Evolutionary conservation across 1,284 basidiomycete species (phyloP).

Genomic region (Coniferiporia weirii): DNA sequence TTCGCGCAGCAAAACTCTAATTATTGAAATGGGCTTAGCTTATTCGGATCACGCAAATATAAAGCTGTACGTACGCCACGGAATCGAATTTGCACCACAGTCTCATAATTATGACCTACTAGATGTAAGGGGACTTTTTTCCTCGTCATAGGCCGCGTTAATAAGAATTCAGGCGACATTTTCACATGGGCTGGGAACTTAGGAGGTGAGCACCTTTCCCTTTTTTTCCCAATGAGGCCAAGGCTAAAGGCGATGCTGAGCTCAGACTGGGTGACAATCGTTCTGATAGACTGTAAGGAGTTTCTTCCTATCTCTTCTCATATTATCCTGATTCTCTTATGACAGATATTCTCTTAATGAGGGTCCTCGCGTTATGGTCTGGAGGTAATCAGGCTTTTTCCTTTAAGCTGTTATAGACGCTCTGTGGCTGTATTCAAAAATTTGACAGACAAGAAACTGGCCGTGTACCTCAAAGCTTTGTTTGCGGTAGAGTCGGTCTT

Average conservation of each 20-base stretch:
- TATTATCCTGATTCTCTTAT: too few relatives aligned
- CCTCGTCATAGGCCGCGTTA: too few relatives aligned
- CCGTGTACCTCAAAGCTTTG: background rate
- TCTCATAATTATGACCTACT: too few relatives aligned
- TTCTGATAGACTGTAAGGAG: slow-evolving; percentile 3
- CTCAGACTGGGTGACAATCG: slow-evolving; percentile 3
- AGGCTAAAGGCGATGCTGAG: background rate
- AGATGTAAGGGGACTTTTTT: too few relatives aligned
- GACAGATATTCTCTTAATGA: slow-evolving; percentile 6
- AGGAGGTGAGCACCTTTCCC: background rate
- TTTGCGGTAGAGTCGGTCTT: background rate
- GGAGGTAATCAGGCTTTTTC: background rate
- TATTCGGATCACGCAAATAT: too few relatives aligned
- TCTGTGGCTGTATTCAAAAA: background rate
- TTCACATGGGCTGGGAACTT: background rate
- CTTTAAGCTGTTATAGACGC: background rate
- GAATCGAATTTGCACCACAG: too few relatives aligned
- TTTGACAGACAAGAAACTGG: background rate
- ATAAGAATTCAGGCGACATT: too few relatives aligned
- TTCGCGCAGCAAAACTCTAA: too few relatives aligned
- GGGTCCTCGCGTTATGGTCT: background rate
- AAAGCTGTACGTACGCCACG: too few relatives aligned
- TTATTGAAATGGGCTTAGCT: too few relatives aligned
- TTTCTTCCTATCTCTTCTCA: background rate
- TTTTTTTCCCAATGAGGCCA: background rate